These are phyloP conservation scores for Torulaspora quercuum DNA, from an alignment of 805 yeast species.

Conservation along the genomic window DNA sequence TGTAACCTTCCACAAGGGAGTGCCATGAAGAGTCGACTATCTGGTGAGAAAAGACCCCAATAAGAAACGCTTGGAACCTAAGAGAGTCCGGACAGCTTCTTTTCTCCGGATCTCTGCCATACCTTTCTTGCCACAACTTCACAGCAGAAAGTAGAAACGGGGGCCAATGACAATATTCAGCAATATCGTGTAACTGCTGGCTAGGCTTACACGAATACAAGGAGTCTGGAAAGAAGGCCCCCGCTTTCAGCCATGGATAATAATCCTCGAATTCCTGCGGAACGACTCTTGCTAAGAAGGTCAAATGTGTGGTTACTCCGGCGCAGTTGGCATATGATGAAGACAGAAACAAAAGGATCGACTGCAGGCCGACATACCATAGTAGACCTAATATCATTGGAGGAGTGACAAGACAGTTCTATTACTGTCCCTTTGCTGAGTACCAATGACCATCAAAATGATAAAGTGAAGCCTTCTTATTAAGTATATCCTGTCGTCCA, in stretches of 20 bases:
- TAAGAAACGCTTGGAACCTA: slow-evolving; percentile 50
- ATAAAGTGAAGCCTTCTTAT: slow-evolving; percentile 1
- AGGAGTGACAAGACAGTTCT: no score
- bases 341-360: neutral
- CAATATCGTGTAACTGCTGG: slow-evolving; percentile 39
- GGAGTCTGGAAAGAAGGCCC: slow-evolving; percentile 68
- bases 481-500: no score
- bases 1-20: slow-evolving; percentile 43
- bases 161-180: slow-evolving; percentile 71
- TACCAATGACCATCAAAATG: no score
- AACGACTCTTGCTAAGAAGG: slow-evolving; percentile 19
- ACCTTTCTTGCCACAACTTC: slow-evolving; percentile 40
- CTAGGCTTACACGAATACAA: slow-evolving; percentile 58
- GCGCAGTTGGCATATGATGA: slow-evolving; percentile 13
- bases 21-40: slow-evolving; percentile 68
- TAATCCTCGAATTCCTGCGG: slow-evolving; percentile 37
- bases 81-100: slow-evolving; percentile 24
- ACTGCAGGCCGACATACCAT: slow-evolving; percentile 1
- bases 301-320: slow-evolving; percentile 28
- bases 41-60: slow-evolving; percentile 61
- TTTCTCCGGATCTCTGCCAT: slow-evolving; percentile 13
- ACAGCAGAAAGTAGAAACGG: slow-evolving; percentile 52
- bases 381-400: no score
- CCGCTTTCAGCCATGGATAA: slow-evolving; percentile 45
- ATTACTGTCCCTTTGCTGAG: no score